Base-by-base conservation (phyloP, 805 yeast genomes). In the Helenozyma baotianmanensis region DNA sequence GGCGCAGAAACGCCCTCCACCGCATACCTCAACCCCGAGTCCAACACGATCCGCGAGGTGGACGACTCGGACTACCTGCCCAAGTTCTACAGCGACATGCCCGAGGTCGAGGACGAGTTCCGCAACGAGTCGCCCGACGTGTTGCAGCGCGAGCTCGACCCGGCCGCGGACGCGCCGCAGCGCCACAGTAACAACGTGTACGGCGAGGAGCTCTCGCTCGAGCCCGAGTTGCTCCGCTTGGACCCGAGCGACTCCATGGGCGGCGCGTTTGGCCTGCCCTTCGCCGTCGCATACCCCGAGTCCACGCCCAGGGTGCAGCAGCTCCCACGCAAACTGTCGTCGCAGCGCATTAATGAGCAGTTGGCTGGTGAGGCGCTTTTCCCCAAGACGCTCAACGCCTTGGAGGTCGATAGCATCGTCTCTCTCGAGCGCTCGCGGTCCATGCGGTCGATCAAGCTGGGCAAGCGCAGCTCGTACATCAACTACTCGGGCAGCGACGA, bases 391-490 rank as follows among this genome's bases (percentile, higher is more conserved):
- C 60, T 84, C 21, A 80, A 71, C 36, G 65, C 74, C 0, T 75
- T 72, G 32, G 94, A 84, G 49, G 83, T 84, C 9, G 84, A 80
- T 43, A 78, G 84, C 28, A 84, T 84, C 36, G 80, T 81, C 2
- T 72, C 82, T 6, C 51, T 84, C 27, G 94, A 84, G 53, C 68
- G 89, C 39, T 74, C 82, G 6, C 51, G 77, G 30, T 72, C 79
- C 4, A 63, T 73, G 62, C 70, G 74, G 49, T 79, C 87, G 0
- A 53, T 70, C n/a, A 61, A 48, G 33, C 58, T 66, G 11, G 50
- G 46, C 43, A 47, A 54, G 28, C 41, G 72, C 14, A 62, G 55
- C 35, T 61, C 68, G 16, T 66, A 54, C 40, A 56, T 59, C 13
- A 64, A 65, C 35, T 66, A 63, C 39, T 47, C 59, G 28, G 70